Base-by-base conservation (phyloP, 2,329 filamentous ascomycete species). In the Sporothrix brasiliensis region DNA sequence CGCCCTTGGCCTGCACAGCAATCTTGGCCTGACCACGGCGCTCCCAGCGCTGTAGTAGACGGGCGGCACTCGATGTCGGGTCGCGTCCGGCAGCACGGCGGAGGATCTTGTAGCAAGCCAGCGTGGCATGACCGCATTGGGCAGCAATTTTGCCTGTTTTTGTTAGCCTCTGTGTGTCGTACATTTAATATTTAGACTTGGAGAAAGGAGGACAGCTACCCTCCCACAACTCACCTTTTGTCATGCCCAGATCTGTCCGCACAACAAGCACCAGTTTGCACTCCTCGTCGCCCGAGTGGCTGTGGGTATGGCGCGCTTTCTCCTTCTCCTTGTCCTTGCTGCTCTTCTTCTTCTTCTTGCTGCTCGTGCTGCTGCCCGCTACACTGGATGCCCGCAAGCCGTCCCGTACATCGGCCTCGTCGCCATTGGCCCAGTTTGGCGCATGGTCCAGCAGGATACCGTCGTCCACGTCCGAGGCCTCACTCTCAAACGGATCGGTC, bases 191-290 rank as follows among this genome's bases (percentile, higher is more conserved):
- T 52, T 30, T 68, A 65, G 41, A 49, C 41, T 44, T 4, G 49
- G 21, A 58, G n/a, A 56, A n/a, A 50, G 4, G 5, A 1, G 19
- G 4, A 19, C 49, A 44, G 19, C 19, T 6, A 7, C 49, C 16
- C 19, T n/a, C 49, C 49, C 49, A 50, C 11, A 5, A 34, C 19
- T 14, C 83, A 95, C 94, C 94, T 83, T 97, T 98, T 11, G 92
- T 95, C 95, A 99, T 99, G 76, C 94, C 94, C 76, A 99, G 81
- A 82, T 99, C 95, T 21, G 93, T 97, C 78, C 95, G 84, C 69
- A 98, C 94, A 4, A 97, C 92, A 47, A 99, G 83, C 16, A 97
- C 92, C 71, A 98, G 84, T 82, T 98, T 98, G 83, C 94, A 97
- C 80, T 97, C 94, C 80, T 97, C 94, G 30, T 83, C 85, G 60